phyloP scores from a whole-genome alignment of 1,139 yeast species.

The Protomyces arabidopsidicola region DNA sequence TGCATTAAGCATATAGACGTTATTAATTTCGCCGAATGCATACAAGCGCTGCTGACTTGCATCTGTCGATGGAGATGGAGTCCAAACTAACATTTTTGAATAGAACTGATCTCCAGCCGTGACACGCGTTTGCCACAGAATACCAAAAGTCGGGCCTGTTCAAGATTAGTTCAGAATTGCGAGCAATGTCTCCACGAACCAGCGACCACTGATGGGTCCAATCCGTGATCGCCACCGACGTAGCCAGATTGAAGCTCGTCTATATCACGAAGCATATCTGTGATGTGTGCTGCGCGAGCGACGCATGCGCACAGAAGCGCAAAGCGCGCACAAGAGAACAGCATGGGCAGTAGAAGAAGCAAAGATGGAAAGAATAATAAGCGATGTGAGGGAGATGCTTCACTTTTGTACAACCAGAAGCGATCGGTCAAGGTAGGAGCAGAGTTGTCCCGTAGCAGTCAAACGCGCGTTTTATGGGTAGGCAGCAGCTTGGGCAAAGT shows the following conservation, averaged over 20 bases:
- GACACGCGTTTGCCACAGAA: background rate
- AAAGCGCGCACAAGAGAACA: background rate
- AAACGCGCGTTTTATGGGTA: too few species aligned
- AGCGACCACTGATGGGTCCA: conserved; percentile 4
- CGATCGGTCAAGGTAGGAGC: too few species aligned
- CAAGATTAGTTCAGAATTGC: too few species aligned
- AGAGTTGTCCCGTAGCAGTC: too few species aligned
- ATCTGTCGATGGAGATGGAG: conserved; percentile 2
- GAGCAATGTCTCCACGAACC: background rate
- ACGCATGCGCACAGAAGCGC: background rate
- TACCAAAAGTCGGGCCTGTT: conserved; percentile 1
- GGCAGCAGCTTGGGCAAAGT: too few species aligned
- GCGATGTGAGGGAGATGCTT: background rate
- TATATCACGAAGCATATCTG: conserved; percentile 1
- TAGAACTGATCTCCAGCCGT: conserved; percentile 1
- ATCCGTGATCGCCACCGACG: conserved; percentile 3
- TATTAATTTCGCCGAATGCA: background rate
- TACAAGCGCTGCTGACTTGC: background rate
- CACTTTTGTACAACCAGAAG: background rate
- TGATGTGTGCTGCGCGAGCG: background rate
- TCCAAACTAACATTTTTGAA: background rate
- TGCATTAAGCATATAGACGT: conserved; percentile 4
- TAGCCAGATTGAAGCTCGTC: conserved; percentile 12
- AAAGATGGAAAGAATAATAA: background rate
- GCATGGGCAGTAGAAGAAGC: background rate